phyloP scores from a whole-genome alignment of 805 yeast genomes.

The Barnettozyma wickerhamii region DNA sequence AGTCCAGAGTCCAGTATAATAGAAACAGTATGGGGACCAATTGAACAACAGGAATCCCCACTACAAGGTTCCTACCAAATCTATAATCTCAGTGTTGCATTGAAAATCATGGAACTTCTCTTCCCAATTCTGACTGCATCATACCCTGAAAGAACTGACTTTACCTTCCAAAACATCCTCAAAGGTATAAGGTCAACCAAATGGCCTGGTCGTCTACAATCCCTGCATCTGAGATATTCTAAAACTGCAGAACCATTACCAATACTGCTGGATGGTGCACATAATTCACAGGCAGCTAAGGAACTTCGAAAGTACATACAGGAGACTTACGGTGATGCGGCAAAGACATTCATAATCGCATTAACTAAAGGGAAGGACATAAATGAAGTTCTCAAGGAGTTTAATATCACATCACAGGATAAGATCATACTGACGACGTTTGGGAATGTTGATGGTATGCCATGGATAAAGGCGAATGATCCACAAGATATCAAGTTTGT shows the following conservation, averaged over 20 bases:
- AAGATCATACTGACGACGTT: constrained; percentile 59
- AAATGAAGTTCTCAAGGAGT: constrained; percentile 42
- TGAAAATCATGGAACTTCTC: constrained; percentile 45
- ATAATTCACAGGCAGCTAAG: constrained; percentile 80
- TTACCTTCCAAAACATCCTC: constrained; percentile 34
- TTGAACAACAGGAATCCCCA: constrained; percentile 40
- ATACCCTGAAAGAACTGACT: constrained; percentile 20
- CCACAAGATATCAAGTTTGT: constrained; percentile 23
- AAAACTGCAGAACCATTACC: constrained; percentile 20
- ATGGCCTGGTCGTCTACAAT: constrained; percentile 91
- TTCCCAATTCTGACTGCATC: constrained; percentile 22
- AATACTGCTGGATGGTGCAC: constrained; percentile 85
- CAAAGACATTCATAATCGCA: constrained; percentile 57
- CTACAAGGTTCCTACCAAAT: constrained; percentile 70
- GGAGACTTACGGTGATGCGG: constrained; percentile 12
- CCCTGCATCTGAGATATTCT: constrained; percentile 28
- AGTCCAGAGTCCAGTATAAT: constrained; percentile 19
- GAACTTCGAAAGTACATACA: constrained; percentile 57
- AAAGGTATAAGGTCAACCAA: constrained; percentile 49
- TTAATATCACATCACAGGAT: constrained; percentile 46
- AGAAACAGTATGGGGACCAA: constrained; percentile 27
- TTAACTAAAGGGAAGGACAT: constrained; percentile 71
- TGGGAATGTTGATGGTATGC: constrained; percentile 80
- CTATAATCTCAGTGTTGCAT: constrained; percentile 65
- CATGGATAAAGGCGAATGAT: constrained; percentile 69